phyloP scores from a whole-genome alignment of 345 rosid species.

The Eucalyptus urophylla region DNA sequence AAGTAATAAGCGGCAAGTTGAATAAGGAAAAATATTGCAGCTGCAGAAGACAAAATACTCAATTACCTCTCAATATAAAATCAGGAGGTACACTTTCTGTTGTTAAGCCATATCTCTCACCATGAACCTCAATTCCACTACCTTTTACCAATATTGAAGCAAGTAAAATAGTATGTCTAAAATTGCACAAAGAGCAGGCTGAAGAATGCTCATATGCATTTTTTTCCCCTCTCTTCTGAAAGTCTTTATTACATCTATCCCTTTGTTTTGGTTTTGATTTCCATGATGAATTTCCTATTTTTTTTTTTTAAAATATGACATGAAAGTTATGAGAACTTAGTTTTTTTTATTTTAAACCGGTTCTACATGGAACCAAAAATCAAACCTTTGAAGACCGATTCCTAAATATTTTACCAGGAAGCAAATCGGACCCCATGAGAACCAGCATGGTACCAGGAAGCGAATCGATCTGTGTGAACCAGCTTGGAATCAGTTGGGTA shows the following conservation, averaged over 20 bases:
- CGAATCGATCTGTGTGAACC: too few species aligned
- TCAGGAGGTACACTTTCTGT: neutral
- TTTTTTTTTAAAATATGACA: neutral
- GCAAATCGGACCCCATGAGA: neutral
- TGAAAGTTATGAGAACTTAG: neutral
- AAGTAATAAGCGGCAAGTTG: neutral
- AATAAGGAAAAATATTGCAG: neutral
- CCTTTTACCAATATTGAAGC: neutral
- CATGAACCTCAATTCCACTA: neutral
- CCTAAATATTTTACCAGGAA: neutral
- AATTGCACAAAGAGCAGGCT: neutral
- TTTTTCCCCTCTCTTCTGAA: neutral
- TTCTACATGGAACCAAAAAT: neutral
- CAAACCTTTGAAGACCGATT: neutral
- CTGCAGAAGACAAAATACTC: neutral
- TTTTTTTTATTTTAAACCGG: neutral
- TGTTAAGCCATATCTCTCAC: neutral
- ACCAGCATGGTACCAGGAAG: neutral
- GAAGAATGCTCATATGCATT: neutral
- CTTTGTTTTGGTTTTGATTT: neutral
- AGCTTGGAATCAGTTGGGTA: too few species aligned
- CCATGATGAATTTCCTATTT: neutral
- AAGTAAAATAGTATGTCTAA: neutral
- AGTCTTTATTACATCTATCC: neutral
- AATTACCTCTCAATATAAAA: neutral